Evolutionary conservation across 805 yeast genomes (phyloP), one percentile per base, ranked within the genome.

Genomic region (Candida bentonensis): DNA sequence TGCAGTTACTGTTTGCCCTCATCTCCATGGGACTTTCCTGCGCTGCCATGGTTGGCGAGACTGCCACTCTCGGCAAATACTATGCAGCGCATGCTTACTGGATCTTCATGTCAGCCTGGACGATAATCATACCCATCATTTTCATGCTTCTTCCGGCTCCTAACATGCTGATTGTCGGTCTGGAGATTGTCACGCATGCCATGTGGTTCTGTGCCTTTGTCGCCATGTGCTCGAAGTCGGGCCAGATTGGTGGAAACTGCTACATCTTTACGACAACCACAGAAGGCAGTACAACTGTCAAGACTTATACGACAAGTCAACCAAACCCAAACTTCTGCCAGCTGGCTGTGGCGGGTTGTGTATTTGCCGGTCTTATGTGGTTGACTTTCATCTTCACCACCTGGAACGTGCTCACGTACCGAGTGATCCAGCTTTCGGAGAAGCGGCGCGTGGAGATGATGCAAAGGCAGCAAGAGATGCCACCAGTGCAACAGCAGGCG

Each of bases 21-120:
- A 30, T 30, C 5, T 30, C 36, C 5, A 4, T 30, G 20, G 36
- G 17, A 30, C 20, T 30, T 9, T 30, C 36, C 7, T 9, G 7
- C 17, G 36, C 36, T 15, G 36, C 36, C 36, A 30, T 30, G 36
- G 20, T 30, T 30, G 36, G 36, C 17, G 36, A 30, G n/a, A 30
- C 36, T 17, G 20, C 36, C 5, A 30, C 36, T 15, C 36, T 30
- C 7, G 36, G 36, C 5, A 9, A n/a, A 17, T 30, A 30, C 36
- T 30, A 11, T 30, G 36, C 36, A 4, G 36, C 36, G 5, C 36
- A 30, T 15, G 36, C 36, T 5, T 30, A 30, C 17, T 30, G 36
- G 36, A 17, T 30, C 7, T 30, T 30, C 36, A 30, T 30, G 36
- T 30, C 36, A 30, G 7, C 17, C 20, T 30, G 36, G 36, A 30